These are phyloP conservation scores for Triticum timopheevii DNA, from an alignment of 176 grass and related monocot species.

Conservation along the genomic window DNA sequence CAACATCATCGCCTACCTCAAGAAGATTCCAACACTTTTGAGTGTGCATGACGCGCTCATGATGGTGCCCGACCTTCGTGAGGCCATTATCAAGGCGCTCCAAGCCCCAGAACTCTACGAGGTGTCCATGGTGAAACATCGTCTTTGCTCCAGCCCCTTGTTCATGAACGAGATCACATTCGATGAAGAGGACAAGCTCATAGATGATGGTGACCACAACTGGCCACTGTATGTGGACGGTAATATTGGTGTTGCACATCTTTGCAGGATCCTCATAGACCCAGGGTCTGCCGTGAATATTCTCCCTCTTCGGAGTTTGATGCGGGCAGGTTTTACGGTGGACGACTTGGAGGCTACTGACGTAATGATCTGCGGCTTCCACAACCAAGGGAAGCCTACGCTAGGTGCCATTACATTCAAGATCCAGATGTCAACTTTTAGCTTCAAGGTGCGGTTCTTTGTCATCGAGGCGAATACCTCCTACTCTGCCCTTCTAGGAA, in stretches of 20 bases:
- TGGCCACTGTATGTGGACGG: background rate
- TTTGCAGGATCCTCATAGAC: too few relatives aligned
- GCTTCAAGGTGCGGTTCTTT: too few relatives aligned
- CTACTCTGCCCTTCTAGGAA: too few relatives aligned
- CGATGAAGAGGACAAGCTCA: background rate
- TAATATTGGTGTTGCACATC: too few relatives aligned
- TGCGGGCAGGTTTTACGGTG: background rate
- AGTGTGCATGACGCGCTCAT: background rate
- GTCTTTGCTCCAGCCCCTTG: rapidly evolving
- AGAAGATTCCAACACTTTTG: background rate
- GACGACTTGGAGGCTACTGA: background rate
- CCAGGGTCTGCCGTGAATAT: background rate
- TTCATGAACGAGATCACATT: background rate
- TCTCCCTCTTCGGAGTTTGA: background rate
- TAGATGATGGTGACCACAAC: background rate
- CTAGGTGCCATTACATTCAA: background rate
- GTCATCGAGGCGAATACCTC: too few relatives aligned
- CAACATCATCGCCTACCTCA: too few relatives aligned
- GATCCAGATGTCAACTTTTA: background rate
- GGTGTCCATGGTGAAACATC: background rate
- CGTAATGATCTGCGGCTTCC: background rate
- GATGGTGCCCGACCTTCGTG: background rate
- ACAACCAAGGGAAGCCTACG: background rate
- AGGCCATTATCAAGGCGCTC: too few relatives aligned
- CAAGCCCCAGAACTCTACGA: too few relatives aligned